Percentiles rank a stretch among this genome's conserved stretches.
phyloP scores from a whole-genome alignment of 352 stramenopile genomes.

The Pythium monospermum region DNA sequence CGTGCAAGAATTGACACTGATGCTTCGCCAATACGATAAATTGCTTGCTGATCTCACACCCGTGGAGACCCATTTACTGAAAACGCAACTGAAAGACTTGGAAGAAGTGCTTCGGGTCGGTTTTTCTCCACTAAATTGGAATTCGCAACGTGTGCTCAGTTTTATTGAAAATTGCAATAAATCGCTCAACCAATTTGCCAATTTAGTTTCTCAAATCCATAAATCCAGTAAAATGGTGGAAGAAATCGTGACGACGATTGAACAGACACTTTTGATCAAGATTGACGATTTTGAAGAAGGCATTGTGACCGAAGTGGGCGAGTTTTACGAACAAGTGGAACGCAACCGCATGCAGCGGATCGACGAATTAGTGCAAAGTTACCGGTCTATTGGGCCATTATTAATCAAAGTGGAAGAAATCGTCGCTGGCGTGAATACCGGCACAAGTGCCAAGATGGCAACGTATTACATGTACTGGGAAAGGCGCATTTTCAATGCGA shows the following conservation, averaged over 20 bases:
- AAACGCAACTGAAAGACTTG: slow-evolving; percentile 87
- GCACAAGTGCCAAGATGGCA: slow-evolving; percentile 84
- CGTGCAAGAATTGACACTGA: slow-evolving; percentile 88
- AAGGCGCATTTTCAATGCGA: slow-evolving; percentile 94
- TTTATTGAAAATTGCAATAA: slow-evolving; percentile 94
- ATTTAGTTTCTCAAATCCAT: slow-evolving; percentile 92
- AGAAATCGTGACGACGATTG: slow-evolving; percentile 90
- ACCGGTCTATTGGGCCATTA: slow-evolving; percentile 89
- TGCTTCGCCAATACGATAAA: slow-evolving; percentile 90
- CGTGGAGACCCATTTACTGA: slow-evolving; percentile 88
- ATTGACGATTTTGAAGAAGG: slow-evolving; percentile 88
- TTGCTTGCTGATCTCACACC: slow-evolving; percentile 79
- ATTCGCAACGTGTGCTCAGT: slow-evolving; percentile 93
- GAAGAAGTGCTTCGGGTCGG: slow-evolving; percentile 83
- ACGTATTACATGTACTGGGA: slow-evolving; percentile 98
- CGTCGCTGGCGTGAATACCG: slow-evolving; percentile 91
- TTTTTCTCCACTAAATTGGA: slow-evolving; percentile 96
- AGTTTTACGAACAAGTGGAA: slow-evolving; percentile 94
- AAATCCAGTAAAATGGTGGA: slow-evolving; percentile 95
- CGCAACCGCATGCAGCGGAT: slow-evolving; percentile 88
- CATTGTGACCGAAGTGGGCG: slow-evolving; percentile 87
- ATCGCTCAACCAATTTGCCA: slow-evolving; percentile 91
- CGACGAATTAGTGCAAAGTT: slow-evolving; percentile 92
- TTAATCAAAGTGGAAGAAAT: slow-evolving; percentile 96
- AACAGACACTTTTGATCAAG: slow-evolving; percentile 90